Conservation (phyloP, 2,329 filamentous ascomycete genomes). For the Penicillium sp. region DNA sequence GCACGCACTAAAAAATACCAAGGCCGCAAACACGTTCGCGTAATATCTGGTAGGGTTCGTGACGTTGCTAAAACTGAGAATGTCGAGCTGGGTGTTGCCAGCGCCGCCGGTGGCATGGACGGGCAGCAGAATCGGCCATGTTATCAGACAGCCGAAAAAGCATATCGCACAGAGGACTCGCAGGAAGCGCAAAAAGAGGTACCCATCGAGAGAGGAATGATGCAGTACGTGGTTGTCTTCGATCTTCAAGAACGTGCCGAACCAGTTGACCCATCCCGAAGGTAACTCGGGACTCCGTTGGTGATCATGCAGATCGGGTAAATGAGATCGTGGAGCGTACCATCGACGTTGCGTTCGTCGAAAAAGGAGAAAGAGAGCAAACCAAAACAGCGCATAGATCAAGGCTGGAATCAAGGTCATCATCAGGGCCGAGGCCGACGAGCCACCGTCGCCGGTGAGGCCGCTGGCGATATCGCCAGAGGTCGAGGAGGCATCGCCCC, state of each 20-base stretch:
- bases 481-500: slow-evolving; percentile 38
- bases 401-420: slow-evolving; percentile 51
- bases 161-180: slow-evolving; percentile 75
- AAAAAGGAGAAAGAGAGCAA: slow-evolving; percentile 48
- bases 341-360: slow-evolving; percentile 47
- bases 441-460: slow-evolving; percentile 40
- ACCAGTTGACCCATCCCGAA: slow-evolving; percentile 54
- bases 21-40: slow-evolving; percentile 73
- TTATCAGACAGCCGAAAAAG: slow-evolving; percentile 76
- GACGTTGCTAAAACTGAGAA: slow-evolving; percentile 78
- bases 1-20: slow-evolving; percentile 70
- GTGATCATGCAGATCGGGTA: slow-evolving; percentile 44
- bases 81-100: slow-evolving; percentile 65
- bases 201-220: slow-evolving; percentile 86
- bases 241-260: slow-evolving; percentile 52
- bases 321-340: slow-evolving; percentile 45
- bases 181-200: slow-evolving; percentile 85
- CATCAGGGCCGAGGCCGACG: slow-evolving; percentile 51
- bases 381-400: slow-evolving; percentile 44
- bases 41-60: slow-evolving; percentile 64
- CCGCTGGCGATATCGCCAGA: slow-evolving; percentile 30
- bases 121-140: slow-evolving; percentile 85
- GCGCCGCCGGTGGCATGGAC: slow-evolving; percentile 80
- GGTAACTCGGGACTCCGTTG: slow-evolving; percentile 50
- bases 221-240: slow-evolving; percentile 80